Evolutionary conservation across 2,329 filamentous ascomycete species (phyloP), one percentile per base, ranked within the genome.

Genomic region (Camillea tinctor): DNA sequence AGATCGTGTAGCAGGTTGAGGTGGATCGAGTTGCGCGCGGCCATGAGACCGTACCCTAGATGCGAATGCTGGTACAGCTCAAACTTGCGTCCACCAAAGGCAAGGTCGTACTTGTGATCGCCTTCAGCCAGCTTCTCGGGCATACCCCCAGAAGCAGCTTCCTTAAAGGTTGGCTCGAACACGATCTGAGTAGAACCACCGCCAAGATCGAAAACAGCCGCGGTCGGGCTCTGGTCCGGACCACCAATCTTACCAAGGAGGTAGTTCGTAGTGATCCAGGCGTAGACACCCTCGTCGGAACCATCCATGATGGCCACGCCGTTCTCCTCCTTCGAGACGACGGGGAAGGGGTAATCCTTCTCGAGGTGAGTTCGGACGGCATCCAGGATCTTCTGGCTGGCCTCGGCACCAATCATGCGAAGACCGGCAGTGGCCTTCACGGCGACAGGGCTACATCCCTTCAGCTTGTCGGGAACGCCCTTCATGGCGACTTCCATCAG

Each of bases 241-340:
- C 91, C 91, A 61, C 95, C 95, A 76, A 99, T 98, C 80, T 98
- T 98, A 71, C 94, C 94, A 22, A 99, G 87, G 49, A 99, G 89
- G 77, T 99, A 99, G 83, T 99, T 99, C 67, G 93, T 95, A 6
- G 95, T 99, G 75, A 99, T 96, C 95, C 95, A 99, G 56, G 95
- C 96, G 73, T 96, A 99, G 26, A 99, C 94, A 73, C 95, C 95
- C 79, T 99, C 95, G 72, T 97, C 91, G 55, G 91, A 93, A 64
- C 95, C 95, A 70, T 97, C 93, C 95, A 99, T 99, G 75, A 99
- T 96, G 64, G 93, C 87, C 24, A 99, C 92, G 59, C 96, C 95
- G 58, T 91, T 88, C 68, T 94, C 88, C 70, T 92, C 91, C 65
- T 88, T 84, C 13, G 91, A 89, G 58, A 99, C 90, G 50, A 99